Percentiles rank a stretch among this genome's conserved stretches.
phyloP scores from a whole-genome alignment of 805 yeast genomes.

The Starmerella gropengiesseri region DNA sequence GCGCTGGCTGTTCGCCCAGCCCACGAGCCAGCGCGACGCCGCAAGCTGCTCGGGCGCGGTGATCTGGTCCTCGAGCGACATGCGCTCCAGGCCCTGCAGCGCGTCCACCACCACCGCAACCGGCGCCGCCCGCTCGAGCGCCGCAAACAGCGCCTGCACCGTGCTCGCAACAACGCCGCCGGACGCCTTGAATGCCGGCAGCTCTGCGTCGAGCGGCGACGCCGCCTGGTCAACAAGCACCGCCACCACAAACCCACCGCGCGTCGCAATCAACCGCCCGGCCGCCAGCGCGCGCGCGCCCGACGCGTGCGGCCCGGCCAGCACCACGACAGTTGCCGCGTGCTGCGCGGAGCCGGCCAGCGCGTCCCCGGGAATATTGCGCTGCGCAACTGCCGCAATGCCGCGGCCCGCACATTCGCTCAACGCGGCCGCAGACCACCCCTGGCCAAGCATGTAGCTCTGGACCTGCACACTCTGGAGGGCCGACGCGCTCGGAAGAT shows the following conservation, averaged over 20 bases:
- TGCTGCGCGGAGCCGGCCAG: background rate
- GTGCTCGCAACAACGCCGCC: constrained; percentile 1
- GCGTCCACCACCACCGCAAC: background rate
- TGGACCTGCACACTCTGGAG: constrained; percentile 5
- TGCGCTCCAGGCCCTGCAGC: constrained; percentile 5
- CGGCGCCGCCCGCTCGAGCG: background rate
- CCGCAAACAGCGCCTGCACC: constrained; percentile 2
- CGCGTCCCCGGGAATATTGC: background rate
- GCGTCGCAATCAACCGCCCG: constrained; percentile 3
- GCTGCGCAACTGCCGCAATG: background rate
- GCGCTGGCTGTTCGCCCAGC: constrained; percentile 3
- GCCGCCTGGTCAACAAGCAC: constrained; percentile 1
- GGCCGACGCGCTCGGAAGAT: constrained; percentile 1
- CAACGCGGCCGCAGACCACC: constrained; percentile 3
- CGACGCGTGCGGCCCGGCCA: background rate
- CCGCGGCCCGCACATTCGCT: constrained; percentile 2
- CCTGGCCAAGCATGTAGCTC: constrained; percentile 8
- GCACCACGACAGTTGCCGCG: background rate
- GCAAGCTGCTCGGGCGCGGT: constrained; percentile 6
- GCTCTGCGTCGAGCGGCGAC: background rate
- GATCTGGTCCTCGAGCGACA: constrained; percentile 4
- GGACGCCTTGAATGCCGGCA: constrained; percentile 3
- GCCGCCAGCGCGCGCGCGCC: constrained; percentile 5
- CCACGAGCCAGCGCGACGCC: constrained; percentile 6
- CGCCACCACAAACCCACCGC: background rate